phyloP scores from a whole-genome alignment of 1,139 yeast species.

The Taphrina communis region DNA sequence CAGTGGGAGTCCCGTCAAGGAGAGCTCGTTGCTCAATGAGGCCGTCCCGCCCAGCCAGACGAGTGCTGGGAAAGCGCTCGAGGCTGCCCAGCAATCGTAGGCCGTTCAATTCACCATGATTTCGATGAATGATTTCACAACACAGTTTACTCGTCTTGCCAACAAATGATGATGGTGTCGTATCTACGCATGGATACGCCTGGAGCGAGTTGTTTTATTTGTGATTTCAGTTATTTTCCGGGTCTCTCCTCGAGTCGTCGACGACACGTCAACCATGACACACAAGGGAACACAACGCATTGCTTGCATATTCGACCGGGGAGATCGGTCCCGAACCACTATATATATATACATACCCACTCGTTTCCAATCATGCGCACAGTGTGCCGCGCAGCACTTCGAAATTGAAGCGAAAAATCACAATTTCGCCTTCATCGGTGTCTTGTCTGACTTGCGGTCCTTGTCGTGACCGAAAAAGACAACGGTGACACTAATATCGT shows the following conservation, averaged over 20 bases:
- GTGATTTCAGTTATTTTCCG: too few relatives aligned
- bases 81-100: conserved; percentile 28
- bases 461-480: conserved; percentile 74
- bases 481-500: conserved; percentile 93
- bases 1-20: conserved; percentile 47
- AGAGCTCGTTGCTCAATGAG: conserved; percentile 46
- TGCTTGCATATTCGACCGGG: too few relatives aligned
- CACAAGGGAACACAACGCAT: too few relatives aligned
- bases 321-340: not conserved
- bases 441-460: conserved; percentile 29
- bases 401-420: not conserved
- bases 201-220: too few relatives aligned
- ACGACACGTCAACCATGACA: too few relatives aligned
- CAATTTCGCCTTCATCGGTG: conserved; percentile 22
- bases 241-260: too few relatives aligned
- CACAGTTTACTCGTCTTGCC: too few relatives aligned
- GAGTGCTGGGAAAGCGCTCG: conserved; percentile 29
- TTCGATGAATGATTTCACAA: too few relatives aligned
- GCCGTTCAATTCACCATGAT: not conserved
- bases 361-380: not conserved
- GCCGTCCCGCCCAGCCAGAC: conserved; percentile 38
- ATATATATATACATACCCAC: not conserved
- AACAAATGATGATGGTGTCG: too few relatives aligned
- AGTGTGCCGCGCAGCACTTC: not conserved
- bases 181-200: too few relatives aligned